These are phyloP conservation scores for Pseudogymnoascus verrucosus DNA, from an alignment of 2,329 filamentous ascomycete species.

Conservation along the genomic window DNA sequence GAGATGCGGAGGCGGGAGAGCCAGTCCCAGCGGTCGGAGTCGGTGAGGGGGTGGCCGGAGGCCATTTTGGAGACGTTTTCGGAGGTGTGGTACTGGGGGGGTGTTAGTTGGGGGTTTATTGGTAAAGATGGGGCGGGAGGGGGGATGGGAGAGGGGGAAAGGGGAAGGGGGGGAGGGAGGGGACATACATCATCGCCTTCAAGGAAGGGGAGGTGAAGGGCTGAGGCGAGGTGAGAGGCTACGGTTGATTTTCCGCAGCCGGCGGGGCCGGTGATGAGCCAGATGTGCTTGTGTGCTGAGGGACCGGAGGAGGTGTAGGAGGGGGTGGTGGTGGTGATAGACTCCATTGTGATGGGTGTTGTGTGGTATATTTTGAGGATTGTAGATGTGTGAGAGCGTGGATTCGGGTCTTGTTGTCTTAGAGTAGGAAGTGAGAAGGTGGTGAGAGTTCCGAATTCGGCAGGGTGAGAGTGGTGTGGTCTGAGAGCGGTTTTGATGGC, in stretches of 20 bases:
- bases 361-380: neutral
- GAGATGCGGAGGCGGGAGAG: conserved; percentile 69
- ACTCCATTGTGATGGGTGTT: neutral
- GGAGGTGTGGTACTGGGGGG: conserved; percentile 58
- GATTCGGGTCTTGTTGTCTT: neutral
- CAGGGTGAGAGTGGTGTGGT: neutral
- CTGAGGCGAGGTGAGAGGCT: conserved; percentile 53
- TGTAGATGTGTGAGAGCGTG: neutral
- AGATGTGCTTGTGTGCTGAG: conserved; percentile 49
- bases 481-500: neutral
- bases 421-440: neutral
- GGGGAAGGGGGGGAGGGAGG: neutral
- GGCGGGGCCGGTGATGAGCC: conserved; percentile 71
- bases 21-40: conserved; percentile 97
- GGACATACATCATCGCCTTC: conserved; percentile 68
- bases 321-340: neutral
- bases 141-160: neutral
- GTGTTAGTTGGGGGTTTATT: conserved; percentile 10
- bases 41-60: conserved; percentile 73
- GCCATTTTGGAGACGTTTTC: conserved; percentile 90
- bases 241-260: conserved; percentile 75
- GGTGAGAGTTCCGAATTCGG: neutral
- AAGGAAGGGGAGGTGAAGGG: conserved; percentile 61
- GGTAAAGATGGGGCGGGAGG: neutral
- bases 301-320: neutral